A percentile compares a stretch with the other conserved stretches of the same genome.
Conservation (phyloP, 345 rosid genomes). For the Clausena lansium region DNA sequence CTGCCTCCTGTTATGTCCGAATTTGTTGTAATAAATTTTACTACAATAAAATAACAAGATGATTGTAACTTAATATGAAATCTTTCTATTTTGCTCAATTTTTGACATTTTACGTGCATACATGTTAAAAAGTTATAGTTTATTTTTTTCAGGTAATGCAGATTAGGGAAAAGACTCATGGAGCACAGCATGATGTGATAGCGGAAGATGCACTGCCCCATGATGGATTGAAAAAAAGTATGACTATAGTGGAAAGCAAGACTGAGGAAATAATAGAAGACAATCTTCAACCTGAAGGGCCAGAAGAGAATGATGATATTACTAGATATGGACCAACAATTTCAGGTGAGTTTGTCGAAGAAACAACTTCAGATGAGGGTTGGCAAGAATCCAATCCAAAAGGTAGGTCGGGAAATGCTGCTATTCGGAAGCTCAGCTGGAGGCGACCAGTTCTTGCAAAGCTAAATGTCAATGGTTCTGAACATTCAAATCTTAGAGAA, state of each 20-base stretch:
- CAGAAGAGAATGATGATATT: slow-evolving; percentile 28
- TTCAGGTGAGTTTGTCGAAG: no score
- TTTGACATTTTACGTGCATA: slow-evolving; percentile 8
- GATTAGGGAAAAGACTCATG: slow-evolving; percentile 39
- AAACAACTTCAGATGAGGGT: no score
- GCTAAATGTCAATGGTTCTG: slow-evolving; percentile 35
- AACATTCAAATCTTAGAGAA: slow-evolving; percentile 31
- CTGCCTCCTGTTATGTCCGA: background rate
- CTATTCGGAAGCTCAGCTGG: slow-evolving; percentile 34
- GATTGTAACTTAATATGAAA: background rate
- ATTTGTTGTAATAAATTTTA: background rate
- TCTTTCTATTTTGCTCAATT: background rate
- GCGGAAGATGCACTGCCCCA: slow-evolving; percentile 28
- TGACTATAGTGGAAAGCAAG: slow-evolving; percentile 12
- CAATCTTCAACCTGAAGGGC: slow-evolving; percentile 18
- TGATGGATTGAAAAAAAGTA: slow-evolving; percentile 19
- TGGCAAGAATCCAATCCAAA: slow-evolving; percentile 68
- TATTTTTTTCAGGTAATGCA: slow-evolving; percentile 45
- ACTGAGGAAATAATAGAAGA: slow-evolving; percentile 19
- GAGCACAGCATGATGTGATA: slow-evolving; percentile 28
- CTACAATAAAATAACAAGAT: background rate
- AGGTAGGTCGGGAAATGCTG: slow-evolving; percentile 40
- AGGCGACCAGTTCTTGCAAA: slow-evolving; percentile 39
- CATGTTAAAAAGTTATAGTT: slow-evolving; percentile 4
- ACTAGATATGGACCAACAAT: slow-evolving; percentile 2